Percentiles rank a stretch among this genome's conserved stretches.
Conservation (phyloP, 768 basidiomycete species). For the Amanita subjunquillea region DNA sequence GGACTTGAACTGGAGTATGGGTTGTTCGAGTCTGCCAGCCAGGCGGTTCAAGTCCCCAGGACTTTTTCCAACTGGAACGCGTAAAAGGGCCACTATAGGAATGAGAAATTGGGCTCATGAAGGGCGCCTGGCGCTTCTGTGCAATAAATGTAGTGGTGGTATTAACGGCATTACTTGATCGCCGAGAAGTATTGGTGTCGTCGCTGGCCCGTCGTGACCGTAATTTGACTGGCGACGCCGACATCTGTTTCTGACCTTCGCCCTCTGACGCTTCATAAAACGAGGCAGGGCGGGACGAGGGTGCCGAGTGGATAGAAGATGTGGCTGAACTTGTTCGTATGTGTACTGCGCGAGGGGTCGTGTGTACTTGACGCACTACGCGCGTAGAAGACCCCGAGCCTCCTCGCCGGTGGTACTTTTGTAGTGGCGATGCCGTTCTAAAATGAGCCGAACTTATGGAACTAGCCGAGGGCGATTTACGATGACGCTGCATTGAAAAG, state of each 20-base stretch:
- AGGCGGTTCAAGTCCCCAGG: constrained; percentile 81
- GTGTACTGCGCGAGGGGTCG: constrained; percentile 40
- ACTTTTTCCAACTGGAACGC: constrained; percentile 80
- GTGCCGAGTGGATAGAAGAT: constrained; percentile 67
- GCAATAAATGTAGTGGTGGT: constrained; percentile 60
- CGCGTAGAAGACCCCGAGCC: constrained; percentile 80
- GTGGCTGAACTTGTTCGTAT: constrained; percentile 65
- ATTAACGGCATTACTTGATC: constrained; percentile 20
- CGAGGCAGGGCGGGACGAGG: constrained; percentile 70
- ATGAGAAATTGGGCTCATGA: constrained; percentile 42
- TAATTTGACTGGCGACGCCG: constrained; percentile 48
- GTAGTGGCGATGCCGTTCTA: constrained; percentile 71
- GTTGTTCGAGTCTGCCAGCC: constrained; percentile 68
- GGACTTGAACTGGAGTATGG: constrained; percentile 67
- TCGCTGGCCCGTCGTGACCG: constrained; percentile 40
- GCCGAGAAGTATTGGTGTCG: constrained; percentile 20
- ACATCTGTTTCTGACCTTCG: constrained; percentile 26
- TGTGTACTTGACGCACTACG: constrained; percentile 58
- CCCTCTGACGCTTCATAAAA: constrained; percentile 68
- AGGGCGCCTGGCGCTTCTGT: constrained; percentile 72
- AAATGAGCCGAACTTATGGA: constrained; percentile 60
- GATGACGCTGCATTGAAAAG: constrained; percentile 51
- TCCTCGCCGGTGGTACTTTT: constrained; percentile 66
- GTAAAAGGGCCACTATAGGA: constrained; percentile 35
- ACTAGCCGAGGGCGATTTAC: constrained; percentile 68